Conservation (phyloP, 2,329 filamentous ascomycete species). For the Cryoendolithus antarcticus region DNA sequence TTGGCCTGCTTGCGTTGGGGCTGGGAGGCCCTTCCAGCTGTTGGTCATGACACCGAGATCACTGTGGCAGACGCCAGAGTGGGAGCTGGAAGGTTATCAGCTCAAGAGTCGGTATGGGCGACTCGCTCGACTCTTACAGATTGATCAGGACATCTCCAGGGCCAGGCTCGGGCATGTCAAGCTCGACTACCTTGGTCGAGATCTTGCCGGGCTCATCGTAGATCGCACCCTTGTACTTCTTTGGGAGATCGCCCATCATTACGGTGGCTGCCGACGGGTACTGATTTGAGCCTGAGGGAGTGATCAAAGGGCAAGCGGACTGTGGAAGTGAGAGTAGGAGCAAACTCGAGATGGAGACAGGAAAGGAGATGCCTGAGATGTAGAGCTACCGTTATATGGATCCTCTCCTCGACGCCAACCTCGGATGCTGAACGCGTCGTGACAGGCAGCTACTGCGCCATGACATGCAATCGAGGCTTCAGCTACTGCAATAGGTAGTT, state of each 20-base stretch:
- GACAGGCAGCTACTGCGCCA: no score
- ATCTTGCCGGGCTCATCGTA: conserved; percentile 54
- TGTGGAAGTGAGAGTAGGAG: no score
- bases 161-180: conserved; percentile 53
- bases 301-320: no score
- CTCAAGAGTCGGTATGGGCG: neutral
- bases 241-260: neutral
- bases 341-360: no score
- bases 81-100: conserved; percentile 31
- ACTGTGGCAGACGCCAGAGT: conserved; percentile 54
- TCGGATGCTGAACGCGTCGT: no score
- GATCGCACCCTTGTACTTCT: conserved; percentile 50
- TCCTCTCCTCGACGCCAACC: no score
- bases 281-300: no score
- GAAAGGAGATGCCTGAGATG: no score
- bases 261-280: no score
- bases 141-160: conserved; percentile 51
- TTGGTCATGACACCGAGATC: conserved; percentile 44
- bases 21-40: conserved; percentile 43
- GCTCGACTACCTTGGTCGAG: conserved; percentile 50
- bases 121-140: conserved; percentile 29
- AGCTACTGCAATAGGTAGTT: no score
- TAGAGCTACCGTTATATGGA: no score
- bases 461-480: no score
- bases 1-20: conserved; percentile 47